phyloP scores from a whole-genome alignment of 352 stramenopile genomes.

The Globisporangium ultimum region DNA sequence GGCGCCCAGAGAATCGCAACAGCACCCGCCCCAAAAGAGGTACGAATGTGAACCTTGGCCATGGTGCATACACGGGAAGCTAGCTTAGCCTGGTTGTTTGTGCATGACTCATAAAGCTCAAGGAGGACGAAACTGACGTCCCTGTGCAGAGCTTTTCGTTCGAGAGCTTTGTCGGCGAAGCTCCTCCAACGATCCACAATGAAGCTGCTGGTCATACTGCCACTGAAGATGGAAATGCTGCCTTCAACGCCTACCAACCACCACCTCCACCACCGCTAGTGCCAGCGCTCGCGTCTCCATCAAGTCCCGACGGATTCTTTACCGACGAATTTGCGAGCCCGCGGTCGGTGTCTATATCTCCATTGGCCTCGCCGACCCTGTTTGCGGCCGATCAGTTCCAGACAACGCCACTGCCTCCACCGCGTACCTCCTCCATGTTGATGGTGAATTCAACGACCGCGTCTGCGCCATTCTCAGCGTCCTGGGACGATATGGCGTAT shows the following conservation, averaged over 20 bases:
- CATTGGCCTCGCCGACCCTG: no score
- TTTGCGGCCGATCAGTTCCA: no score
- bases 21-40: neutral
- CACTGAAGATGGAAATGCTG: neutral
- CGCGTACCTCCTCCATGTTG: neutral
- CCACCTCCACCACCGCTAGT: slow-evolving; percentile 4
- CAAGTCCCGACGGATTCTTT: slow-evolving; percentile 12
- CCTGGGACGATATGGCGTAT: slow-evolving; percentile 13
- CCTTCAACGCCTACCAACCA: neutral
- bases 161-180: slow-evolving; percentile 60
- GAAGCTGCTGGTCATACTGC: neutral
- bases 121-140: slow-evolving; percentile 1
- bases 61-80: slow-evolving; percentile 6
- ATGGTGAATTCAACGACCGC: neutral
- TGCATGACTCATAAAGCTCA: no score
- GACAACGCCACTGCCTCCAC: neutral
- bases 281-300: neutral
- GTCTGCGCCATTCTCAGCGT: slow-evolving; percentile 1
- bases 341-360: neutral
- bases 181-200: slow-evolving; percentile 8
- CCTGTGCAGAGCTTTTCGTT: slow-evolving; percentile 56
- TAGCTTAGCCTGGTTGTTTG: neutral
- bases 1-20: neutral
- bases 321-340: slow-evolving; percentile 4
- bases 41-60: neutral